These are phyloP conservation scores for Oryza meyeriana DNA, from an alignment of 176 grass and related monocot genomes.

Conservation along the genomic window DNA sequence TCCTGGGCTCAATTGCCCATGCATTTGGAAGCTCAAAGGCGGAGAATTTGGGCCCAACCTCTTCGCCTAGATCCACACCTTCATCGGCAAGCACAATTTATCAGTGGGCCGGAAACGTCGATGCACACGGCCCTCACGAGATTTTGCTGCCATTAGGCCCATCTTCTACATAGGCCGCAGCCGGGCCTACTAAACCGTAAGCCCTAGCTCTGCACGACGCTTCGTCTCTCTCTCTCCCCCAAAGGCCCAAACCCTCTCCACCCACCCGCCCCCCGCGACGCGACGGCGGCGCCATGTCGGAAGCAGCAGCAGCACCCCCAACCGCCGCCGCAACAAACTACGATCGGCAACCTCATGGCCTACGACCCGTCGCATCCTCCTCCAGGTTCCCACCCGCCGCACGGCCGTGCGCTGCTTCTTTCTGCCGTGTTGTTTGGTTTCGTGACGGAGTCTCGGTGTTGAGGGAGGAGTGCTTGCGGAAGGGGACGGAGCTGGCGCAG, in stretches of 20 bases:
- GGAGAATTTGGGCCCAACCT: too few relatives aligned
- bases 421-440: background rate
- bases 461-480: slow-evolving; percentile 58
- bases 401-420: background rate
- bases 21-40: too few relatives aligned
- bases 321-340: slow-evolving; percentile 1
- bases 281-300: slow-evolving; percentile 38
- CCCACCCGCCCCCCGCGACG: background rate
- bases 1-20: too few relatives aligned
- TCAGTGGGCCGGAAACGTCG: too few relatives aligned
- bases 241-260: background rate
- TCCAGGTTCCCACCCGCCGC: slow-evolving; percentile 30
- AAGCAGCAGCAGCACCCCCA: background rate
- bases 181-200: slow-evolving; percentile 5
- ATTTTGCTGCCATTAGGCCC: too few relatives aligned
- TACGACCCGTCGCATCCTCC: slow-evolving; percentile 51
- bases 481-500: slow-evolving; percentile 74
- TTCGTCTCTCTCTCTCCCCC: background rate
- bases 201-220: background rate
- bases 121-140: too few relatives aligned
- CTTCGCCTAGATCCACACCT: too few relatives aligned
- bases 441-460: slow-evolving; percentile 18
- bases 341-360: slow-evolving; percentile 74
- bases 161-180: too few relatives aligned
- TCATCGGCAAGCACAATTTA: too few relatives aligned